Evolutionary conservation across 805 yeast genomes (phyloP).

Genomic region (Dipodascopsis uninucleata): DNA sequence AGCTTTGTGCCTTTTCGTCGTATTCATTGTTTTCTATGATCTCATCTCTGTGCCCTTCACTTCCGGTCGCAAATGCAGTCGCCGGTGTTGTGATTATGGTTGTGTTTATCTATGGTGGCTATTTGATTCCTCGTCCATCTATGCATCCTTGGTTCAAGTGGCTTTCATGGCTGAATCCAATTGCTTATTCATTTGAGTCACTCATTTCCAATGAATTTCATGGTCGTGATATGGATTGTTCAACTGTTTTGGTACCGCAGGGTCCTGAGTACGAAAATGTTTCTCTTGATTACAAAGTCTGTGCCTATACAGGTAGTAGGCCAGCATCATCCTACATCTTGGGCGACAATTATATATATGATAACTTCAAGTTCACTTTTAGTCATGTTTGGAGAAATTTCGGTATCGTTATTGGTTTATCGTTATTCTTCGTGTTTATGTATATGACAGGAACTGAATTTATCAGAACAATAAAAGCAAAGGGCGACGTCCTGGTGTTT

Average conservation of each 20-base stretch:
- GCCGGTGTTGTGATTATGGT: constrained; percentile 45
- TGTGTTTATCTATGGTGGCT: constrained; percentile 46
- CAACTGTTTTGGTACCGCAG: constrained; percentile 47
- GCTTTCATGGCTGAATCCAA: constrained; percentile 57
- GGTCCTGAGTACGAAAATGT: constrained; percentile 52
- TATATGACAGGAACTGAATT: constrained; percentile 37
- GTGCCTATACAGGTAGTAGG: constrained; percentile 57
- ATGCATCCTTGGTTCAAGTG: constrained; percentile 74
- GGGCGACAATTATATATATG: constrained; percentile 56
- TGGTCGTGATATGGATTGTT: constrained; percentile 53
- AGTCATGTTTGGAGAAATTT: constrained; percentile 76
- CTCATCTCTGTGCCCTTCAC: constrained; percentile 35
- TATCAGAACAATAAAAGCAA: constrained; percentile 34
- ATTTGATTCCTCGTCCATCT: constrained; percentile 48
- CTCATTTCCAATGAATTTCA: constrained; percentile 65
- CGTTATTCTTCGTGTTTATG: constrained; percentile 36
- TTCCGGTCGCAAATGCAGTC: constrained; percentile 45
- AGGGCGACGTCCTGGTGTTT: constrained; percentile 37
- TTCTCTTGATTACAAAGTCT: constrained; percentile 42
- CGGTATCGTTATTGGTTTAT: constrained; percentile 60
- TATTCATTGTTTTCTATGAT: constrained; percentile 48
- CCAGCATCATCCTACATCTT: constrained; percentile 50
- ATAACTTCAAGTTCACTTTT: constrained; percentile 50
- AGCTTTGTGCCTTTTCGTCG: constrained; percentile 50
- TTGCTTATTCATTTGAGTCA: constrained; percentile 58